Evolutionary conservation across 2,329 filamentous ascomycete species (phyloP), one percentile per base, ranked within the genome.

Genomic region (Aspergillus ustus): DNA sequence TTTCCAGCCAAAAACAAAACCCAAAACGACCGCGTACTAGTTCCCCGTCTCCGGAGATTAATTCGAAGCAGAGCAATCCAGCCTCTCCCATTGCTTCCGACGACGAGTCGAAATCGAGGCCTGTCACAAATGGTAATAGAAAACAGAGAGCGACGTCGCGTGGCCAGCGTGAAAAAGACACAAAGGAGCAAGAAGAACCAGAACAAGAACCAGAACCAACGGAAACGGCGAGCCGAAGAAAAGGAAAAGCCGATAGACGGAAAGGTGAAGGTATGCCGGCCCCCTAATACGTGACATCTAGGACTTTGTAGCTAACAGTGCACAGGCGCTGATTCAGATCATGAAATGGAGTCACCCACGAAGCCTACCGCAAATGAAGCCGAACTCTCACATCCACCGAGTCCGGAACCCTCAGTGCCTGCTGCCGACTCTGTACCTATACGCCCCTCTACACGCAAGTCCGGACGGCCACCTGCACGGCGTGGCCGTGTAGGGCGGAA

Each of bases 11-110:
- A 73, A 87, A 86, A 61, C 85, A 89, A 66, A 86, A 83, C 63
- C 78, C 86, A 52, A 98, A 98, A 80, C 86, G 94, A 67, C 93
- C 92, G 75, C 88, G 94, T 57, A 97, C 93, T 28, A 85, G 84
- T 62, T 96, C 93, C 2, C 88, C 87, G 51, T 92, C 91, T 3
- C 84, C 85, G 29, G 87, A 89, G 1, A 86, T 88, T 22, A 66
- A 73, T 7, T 83, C 83, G 4, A 81, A 63, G 70, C 82, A 64
- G 72, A 81, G 58, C 82, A 88, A 73, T 52, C 57, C 77, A 67
- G 55, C 77, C 31, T 79, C 77, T 8, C 75, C 76, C 20, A 70
- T 72, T 34, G 73, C 69, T 5, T 92, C 91, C 0, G 92, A 92
- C 60, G 91, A 95, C 60, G 91, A 89, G 46, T 76, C 79, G 2